Base-by-base conservation (phyloP, 2,329 filamentous ascomycete species). In the Tricladium varicosporioides region DNA sequence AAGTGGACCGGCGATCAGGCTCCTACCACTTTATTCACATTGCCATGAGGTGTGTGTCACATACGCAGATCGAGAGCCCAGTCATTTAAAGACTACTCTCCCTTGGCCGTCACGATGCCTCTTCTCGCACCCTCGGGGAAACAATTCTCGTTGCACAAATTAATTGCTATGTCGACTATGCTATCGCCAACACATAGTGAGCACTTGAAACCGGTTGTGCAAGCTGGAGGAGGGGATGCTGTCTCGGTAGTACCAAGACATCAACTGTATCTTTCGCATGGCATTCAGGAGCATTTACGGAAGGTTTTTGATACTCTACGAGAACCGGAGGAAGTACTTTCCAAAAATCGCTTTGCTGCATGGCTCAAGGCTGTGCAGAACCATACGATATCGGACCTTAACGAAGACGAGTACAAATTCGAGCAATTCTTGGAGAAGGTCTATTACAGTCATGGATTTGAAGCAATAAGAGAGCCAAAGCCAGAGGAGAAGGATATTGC, bases 301-400 rank as follows among this genome's bases (percentile, higher is more conserved):
- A 71, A 70, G 44, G 67, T 83, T 31, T 86, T 79, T 65, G 69
- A 78, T 33, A 67, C 72, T 0, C 60, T 83, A 33, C 73, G 78
- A 14, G 69, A 73, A 1, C 32, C 53, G 1, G 68, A 71, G 27
- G 62, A 58, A 40, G 65, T 59, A 1, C 62, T 80, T 9, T 67
- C 73, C 3, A 68, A 70, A 13, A 71, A 73, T 7, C 71, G 72
- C 32, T 77, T 86, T 53, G 65, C 69, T 31, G 64, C 65, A 4
- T 87, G 85, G 67, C 68, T 87, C n/a, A 70, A 73, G 36, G 65
- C 70, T 1, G 73, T 73, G 1, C 83, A 86, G 64, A 76, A 60
- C 4, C 62, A 67, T 45, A 14, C 53, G 16, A 59, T 65, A n/a
- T 31, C 51, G 2, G 33, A 49, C 10, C 56, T 67, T 9, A 57